Evolutionary conservation across 768 basidiomycete genomes (phyloP).

Genomic region (Lactarius pseudohatsudake): DNA sequence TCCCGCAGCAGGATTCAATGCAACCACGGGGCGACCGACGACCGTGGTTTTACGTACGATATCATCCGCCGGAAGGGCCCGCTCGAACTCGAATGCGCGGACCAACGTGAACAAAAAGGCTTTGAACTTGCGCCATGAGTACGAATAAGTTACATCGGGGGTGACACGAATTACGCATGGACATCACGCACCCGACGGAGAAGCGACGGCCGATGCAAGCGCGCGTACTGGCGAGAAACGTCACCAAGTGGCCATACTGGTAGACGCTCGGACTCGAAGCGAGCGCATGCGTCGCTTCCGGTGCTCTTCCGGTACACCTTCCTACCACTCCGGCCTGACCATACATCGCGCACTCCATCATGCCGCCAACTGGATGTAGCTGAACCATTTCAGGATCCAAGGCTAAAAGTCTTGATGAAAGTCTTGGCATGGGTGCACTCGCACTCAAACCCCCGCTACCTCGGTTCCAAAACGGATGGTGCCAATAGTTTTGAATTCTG

Average conservation of each 20-base stretch:
- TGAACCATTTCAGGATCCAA: no score
- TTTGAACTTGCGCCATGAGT: constrained; percentile 28
- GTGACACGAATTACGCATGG: background rate
- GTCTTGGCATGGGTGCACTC: no score
- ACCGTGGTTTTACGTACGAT: constrained; percentile 16
- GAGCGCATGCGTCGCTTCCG: constrained; percentile 14
- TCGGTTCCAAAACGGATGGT: no score
- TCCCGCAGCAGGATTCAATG: constrained; percentile 16
- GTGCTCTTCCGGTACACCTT: constrained; percentile 2
- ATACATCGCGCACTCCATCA: background rate
- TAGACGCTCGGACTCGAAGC: constrained; percentile 14
- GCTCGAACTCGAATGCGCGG: constrained; percentile 30
- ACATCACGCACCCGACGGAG: constrained; percentile 28
- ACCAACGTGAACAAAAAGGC: constrained; percentile 32
- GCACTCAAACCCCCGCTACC: no score
- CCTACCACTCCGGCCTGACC: constrained; percentile 30
- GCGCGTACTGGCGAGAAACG: constrained; percentile 35
- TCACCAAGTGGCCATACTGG: constrained; percentile 28
- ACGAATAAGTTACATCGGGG: background rate
- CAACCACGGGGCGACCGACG: constrained; percentile 25
- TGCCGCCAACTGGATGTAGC: no score
- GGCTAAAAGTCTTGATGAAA: no score
- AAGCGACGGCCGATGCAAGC: constrained; percentile 36
- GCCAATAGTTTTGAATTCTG: no score
- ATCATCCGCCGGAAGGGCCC: constrained; percentile 24